Base-by-base conservation (phyloP, 2,329 filamentous ascomycete genomes). In the Coniosporium uncinatum region DNA sequence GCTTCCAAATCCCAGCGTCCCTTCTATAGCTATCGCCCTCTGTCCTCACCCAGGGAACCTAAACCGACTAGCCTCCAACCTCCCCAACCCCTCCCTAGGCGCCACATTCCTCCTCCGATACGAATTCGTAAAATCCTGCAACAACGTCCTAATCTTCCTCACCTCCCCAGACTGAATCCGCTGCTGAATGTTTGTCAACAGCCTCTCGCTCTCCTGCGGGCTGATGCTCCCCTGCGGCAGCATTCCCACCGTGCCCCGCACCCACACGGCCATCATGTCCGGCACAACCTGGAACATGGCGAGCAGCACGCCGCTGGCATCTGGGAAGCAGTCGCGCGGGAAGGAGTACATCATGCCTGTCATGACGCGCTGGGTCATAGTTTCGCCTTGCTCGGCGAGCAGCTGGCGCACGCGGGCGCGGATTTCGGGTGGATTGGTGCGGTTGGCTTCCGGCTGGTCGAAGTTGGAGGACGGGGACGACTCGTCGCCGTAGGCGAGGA, bases 321-420 rank as follows among this genome's bases (percentile, higher is more conserved):
- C 93, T 1, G 90, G 83, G 57, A 97, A 95, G 66, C 90, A 96
- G 61, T 97, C 93, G 34, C 87, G 80, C 0, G 93, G 94, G 67
- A 98, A 98, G 1, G 85, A 94, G 61, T 96, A 96, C 91, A 98
- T 97, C 90, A 98, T 95, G 45, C 93, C 93, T 1, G 90, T 93
- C 69, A 98, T 75, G 43, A 95, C 83, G 48, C 90, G 85, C 64
- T 95, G 91, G 5, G 93, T 83, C 21, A 98, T 72, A 42, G 80
- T 69, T 54, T 88, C 83, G 29, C 93, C 89, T 48, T 89, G 81
- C 1, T 73, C 67, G 2, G 74, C 49, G 19, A 95, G 68, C 40
- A 96, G 75, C 45, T 78, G 75, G 61, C 84, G 86, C 44, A 97
- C 84, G 5, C 83, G 76, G 24, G 73, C 71, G 50, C 81, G 83